A percentile compares a stretch with the other conserved stretches of the same genome.
Conservation (phyloP, 2,329 filamentous ascomycete species). For the Cucurbitaria berberidis region DNA sequence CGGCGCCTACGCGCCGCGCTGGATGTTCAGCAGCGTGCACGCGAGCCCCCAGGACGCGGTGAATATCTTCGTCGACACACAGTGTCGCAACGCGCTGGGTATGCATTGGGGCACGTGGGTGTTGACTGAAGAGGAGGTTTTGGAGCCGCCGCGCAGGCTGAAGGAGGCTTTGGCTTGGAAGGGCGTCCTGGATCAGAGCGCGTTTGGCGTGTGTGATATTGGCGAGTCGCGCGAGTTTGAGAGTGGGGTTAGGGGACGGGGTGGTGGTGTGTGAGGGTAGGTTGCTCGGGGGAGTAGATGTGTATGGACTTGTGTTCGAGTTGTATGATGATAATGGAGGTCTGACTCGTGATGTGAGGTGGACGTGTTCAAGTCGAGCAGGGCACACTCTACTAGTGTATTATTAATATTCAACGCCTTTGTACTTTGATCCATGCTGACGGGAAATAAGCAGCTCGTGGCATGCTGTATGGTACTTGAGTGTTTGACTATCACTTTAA, state of each 20-base stretch:
- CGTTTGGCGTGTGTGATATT: conserved; percentile 85
- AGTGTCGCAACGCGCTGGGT: conserved; percentile 76
- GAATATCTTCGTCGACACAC: conserved; percentile 86
- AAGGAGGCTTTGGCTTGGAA: conserved; percentile 73
- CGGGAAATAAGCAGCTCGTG: no score
- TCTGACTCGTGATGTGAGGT: no score
- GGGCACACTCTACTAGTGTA: no score
- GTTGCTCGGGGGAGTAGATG: neutral
- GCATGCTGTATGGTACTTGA: no score
- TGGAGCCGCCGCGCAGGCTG: conserved; percentile 79
- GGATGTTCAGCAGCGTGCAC: conserved; percentile 80
- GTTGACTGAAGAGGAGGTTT: conserved; percentile 80
- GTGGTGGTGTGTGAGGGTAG: neutral
- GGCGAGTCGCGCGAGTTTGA: conserved; percentile 76
- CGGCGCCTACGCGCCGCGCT: conserved; percentile 80
- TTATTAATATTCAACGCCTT: no score
- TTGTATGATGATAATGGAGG: no score
- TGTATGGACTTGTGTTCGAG: neutral
- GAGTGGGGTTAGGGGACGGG: conserved; percentile 3
- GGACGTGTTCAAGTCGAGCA: no score
- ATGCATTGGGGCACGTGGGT: conserved; percentile 95
- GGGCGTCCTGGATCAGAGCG: conserved; percentile 81
- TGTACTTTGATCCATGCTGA: no score
- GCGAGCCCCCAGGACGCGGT: conserved; percentile 86
- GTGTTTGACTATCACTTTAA: no score